Conservation (phyloP, 805 yeast species). For the Suhomyces canberraensis region DNA sequence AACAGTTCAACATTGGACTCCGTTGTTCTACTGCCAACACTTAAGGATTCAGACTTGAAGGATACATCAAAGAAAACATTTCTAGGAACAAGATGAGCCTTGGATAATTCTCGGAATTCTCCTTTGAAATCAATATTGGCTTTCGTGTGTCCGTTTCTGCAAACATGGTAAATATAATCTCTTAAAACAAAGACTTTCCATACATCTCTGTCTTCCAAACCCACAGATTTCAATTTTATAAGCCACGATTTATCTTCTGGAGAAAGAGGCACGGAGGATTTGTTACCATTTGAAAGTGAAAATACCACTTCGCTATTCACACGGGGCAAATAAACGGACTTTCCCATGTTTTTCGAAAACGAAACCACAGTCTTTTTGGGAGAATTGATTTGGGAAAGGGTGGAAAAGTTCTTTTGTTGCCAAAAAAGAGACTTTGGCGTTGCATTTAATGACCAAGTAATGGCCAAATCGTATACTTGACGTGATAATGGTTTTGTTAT, state of each 20-base stretch:
- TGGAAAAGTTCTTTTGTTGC: constrained; percentile 44
- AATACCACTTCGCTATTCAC: constrained; percentile 10
- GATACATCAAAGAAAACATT: constrained; percentile 37
- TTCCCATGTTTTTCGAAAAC: constrained; percentile 34
- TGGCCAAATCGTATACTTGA: constrained; percentile 58
- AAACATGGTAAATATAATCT: constrained; percentile 61
- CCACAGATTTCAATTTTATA: constrained; percentile 67
- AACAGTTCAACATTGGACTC: constrained; percentile 17
- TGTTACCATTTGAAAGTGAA: constrained; percentile 10
- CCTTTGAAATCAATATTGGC: constrained; percentile 4
- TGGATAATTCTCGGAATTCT: neutral
- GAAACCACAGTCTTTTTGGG: constrained; percentile 19
- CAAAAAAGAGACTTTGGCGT: constrained; percentile 70
- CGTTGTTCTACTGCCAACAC: constrained; percentile 14
- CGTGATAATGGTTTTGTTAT: constrained; percentile 66
- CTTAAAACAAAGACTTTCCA: constrained; percentile 81
- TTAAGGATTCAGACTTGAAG: constrained; percentile 34
- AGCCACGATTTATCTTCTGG: constrained; percentile 71
- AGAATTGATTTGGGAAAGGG: constrained; percentile 14
- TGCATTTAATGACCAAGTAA: constrained; percentile 69
- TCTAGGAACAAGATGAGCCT: constrained; percentile 22
- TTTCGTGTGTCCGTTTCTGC: constrained; percentile 25
- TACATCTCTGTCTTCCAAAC: constrained; percentile 64
- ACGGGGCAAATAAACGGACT: constrained; percentile 30
- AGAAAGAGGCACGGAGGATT: constrained; percentile 39